These are phyloP conservation scores for Taphrina sp. DNA, from an alignment of 1,139 yeast species.

Conservation along the genomic window DNA sequence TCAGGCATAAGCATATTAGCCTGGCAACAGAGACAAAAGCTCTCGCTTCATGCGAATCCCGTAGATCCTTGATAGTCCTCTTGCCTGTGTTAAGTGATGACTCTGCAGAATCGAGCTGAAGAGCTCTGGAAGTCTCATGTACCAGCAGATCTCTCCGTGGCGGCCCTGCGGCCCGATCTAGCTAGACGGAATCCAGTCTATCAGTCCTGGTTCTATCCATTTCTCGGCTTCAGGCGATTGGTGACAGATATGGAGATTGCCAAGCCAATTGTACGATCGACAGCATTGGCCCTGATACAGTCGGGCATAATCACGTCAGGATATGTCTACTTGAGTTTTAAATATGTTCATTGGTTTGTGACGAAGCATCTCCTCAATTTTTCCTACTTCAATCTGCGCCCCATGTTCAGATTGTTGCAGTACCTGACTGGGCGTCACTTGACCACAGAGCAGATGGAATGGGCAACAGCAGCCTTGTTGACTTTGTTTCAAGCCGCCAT, in stretches of 20 bases:
- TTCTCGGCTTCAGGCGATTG: conserved; percentile 6
- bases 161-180: not conserved
- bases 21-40: too few relatives aligned
- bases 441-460: conserved; percentile 12
- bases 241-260: conserved; percentile 2
- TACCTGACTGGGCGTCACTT: conserved; percentile 7
- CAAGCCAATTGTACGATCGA: conserved; percentile 6
- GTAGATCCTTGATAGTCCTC: too few relatives aligned
- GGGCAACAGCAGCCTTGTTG: conserved; percentile 10
- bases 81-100: too few relatives aligned
- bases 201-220: conserved; percentile 15
- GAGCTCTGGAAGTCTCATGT: not conserved
- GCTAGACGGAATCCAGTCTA: conserved; percentile 3
- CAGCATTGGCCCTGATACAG: conserved; percentile 7
- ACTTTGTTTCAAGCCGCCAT: conserved; percentile 19
- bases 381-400: conserved; percentile 19
- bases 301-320: conserved; percentile 18
- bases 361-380: conserved; percentile 16
- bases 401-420: conserved; percentile 1
- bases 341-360: conserved; percentile 16
- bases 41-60: too few relatives aligned
- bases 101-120: not conserved
- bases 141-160: not conserved
- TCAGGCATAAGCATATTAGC: too few relatives aligned
- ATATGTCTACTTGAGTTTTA: conserved; percentile 18